Conservation (phyloP, 345 rosid genomes). For the Acer yangbiense region DNA sequence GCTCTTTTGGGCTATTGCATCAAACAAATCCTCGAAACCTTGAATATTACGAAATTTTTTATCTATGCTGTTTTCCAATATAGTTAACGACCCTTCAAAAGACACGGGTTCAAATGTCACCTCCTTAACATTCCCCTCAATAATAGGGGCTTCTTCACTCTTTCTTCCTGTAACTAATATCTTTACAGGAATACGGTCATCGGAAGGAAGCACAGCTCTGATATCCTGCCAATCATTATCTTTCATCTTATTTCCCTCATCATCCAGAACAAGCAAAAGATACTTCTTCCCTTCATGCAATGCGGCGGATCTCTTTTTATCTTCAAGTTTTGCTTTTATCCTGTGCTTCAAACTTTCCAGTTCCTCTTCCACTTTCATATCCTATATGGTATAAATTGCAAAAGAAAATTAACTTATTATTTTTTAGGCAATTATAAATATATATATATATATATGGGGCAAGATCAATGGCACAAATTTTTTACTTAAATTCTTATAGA, state of each 20-base stretch:
- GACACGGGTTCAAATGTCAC: too few relatives aligned
- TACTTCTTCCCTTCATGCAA: not conserved
- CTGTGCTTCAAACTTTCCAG: not conserved
- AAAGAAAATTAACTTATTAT: too few relatives aligned
- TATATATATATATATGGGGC: too few relatives aligned
- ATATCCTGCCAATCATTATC: not conserved
- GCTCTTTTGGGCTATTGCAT: slow-evolving; percentile 14
- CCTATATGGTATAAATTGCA: too few relatives aligned
- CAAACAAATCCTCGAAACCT: not conserved
- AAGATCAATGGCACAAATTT: too few relatives aligned
- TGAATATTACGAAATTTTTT: not conserved
- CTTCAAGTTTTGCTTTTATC: not conserved
- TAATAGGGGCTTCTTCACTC: too few relatives aligned
- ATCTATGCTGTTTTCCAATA: slow-evolving; percentile 15
- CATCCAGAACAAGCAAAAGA: slow-evolving; percentile 51
- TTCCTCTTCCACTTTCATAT: too few relatives aligned
- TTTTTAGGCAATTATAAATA: too few relatives aligned
- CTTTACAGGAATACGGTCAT: not conserved
- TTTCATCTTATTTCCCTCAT: slow-evolving; percentile 21
- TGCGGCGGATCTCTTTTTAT: not conserved
- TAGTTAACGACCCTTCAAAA: not conserved
- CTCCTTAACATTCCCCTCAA: too few relatives aligned
- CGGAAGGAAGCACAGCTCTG: not conserved
- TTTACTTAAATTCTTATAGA: too few relatives aligned
- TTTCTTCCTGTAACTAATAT: slow-evolving; percentile 23